phyloP scores from a whole-genome alignment of 2,329 filamentous ascomycete genomes.

The Ascochyta koolunga region DNA sequence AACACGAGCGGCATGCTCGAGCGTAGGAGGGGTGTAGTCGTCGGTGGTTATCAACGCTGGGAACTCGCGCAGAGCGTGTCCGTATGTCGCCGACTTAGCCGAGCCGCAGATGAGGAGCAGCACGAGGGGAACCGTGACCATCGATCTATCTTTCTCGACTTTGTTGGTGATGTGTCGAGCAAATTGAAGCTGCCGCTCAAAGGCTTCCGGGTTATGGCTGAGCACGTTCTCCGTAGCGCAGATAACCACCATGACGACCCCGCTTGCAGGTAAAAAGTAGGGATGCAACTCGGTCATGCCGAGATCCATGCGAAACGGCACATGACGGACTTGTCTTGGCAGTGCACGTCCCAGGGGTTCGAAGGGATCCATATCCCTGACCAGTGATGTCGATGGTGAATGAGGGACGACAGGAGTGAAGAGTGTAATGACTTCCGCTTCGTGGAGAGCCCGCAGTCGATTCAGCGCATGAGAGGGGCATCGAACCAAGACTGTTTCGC shows the following conservation, averaged over 20 bases:
- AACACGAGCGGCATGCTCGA: constrained; percentile 31
- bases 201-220: constrained; percentile 28
- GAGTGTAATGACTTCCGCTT: constrained; percentile 51
- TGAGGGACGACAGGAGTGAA: constrained; percentile 63
- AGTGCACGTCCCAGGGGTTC: constrained; percentile 71
- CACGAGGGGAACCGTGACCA: constrained; percentile 31
- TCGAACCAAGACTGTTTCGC: constrained; percentile 31
- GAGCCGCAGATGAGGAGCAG: constrained; percentile 37
- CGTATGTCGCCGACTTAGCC: constrained; percentile 20
- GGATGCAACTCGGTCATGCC: constrained; percentile 70
- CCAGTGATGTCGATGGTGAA: constrained; percentile 37
- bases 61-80: constrained; percentile 32
- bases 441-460: constrained; percentile 44
- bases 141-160: constrained; percentile 19
- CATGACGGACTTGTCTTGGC: constrained; percentile 68
- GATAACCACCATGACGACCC: constrained; percentile 65
- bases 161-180: constrained; percentile 29
- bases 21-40: constrained; percentile 37
- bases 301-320: constrained; percentile 69
- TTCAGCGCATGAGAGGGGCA: constrained; percentile 31
- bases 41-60: constrained; percentile 36
- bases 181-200: constrained; percentile 41
- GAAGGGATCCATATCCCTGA: constrained; percentile 68
- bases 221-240: constrained; percentile 40
- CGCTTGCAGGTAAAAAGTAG: constrained; percentile 66